Evolutionary conservation across 1,139 yeast species (phyloP).

Genomic region (Casaregolazyma suthepensis): DNA sequence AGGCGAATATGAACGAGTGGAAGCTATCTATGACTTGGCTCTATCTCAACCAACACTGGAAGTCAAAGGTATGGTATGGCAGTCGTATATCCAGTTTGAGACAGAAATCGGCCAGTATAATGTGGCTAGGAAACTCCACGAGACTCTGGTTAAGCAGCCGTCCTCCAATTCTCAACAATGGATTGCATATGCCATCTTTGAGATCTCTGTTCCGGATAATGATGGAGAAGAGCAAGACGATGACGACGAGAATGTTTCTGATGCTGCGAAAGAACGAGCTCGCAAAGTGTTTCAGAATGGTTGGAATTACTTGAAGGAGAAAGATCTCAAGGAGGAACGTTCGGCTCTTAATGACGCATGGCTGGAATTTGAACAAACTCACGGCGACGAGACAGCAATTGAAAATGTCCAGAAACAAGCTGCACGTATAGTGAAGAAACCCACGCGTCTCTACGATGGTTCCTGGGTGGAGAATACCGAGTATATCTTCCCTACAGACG

Average conservation of each 20-base stretch:
- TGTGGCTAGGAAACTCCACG: constrained; percentile 50
- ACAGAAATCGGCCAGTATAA: constrained; percentile 54
- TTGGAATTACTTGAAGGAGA: constrained; percentile 39
- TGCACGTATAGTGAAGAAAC: constrained; percentile 53
- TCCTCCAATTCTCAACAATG: constrained; percentile 40
- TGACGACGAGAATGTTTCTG: constrained; percentile 38
- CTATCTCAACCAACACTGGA: constrained; percentile 32
- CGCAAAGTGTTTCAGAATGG: constrained; percentile 56
- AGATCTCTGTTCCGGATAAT: constrained; percentile 52
- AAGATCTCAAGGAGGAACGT: constrained; percentile 41
- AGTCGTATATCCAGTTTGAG: constrained; percentile 51
- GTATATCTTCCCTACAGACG: constrained; percentile 54
- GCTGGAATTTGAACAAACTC: constrained; percentile 54
- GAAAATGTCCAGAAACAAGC: constrained; percentile 40
- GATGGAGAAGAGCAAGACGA: constrained; percentile 33
- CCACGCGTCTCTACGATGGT: constrained; percentile 41
- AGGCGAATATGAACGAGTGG: constrained; percentile 65
- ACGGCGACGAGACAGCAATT: constrained; percentile 45
- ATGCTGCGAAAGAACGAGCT: constrained; percentile 46
- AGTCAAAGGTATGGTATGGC: constrained; percentile 40
- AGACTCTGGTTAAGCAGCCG: constrained; percentile 30
- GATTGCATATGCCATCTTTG: constrained; percentile 68
- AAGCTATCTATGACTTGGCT: constrained; percentile 56
- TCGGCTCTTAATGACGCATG: constrained; percentile 56
- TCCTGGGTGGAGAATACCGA: constrained; percentile 53